A percentile compares a stretch with the other conserved stretches of the same genome.
These are phyloP conservation scores for Sclerospora graminicola DNA, from an alignment of 352 stramenopile species.

Conservation along the genomic window DNA sequence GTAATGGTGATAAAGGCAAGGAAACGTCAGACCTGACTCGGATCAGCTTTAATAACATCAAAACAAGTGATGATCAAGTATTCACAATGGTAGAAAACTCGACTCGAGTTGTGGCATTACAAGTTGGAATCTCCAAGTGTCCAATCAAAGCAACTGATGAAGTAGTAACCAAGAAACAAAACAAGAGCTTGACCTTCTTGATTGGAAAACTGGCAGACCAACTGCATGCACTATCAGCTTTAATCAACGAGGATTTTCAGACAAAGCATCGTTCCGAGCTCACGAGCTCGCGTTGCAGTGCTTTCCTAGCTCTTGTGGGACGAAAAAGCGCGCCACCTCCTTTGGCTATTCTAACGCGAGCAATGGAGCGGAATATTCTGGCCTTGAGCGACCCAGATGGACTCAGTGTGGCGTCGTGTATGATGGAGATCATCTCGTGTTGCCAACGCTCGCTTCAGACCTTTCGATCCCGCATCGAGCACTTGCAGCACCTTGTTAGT, in stretches of 20 bases:
- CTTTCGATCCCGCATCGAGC: conserved; percentile 22
- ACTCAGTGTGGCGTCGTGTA: conserved; percentile 50
- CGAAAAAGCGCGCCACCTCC: neutral
- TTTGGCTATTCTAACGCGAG: conserved; percentile 2
- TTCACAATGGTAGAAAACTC: conserved; percentile 23
- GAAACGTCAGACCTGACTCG: conserved; percentile 4
- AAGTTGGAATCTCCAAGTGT: neutral
- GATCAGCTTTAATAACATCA: conserved; percentile 14
- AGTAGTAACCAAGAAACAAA: conserved; percentile 7
- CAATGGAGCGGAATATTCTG: conserved; percentile 18
- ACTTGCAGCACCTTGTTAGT: conserved; percentile 25
- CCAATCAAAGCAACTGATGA: neutral
- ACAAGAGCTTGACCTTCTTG: conserved; percentile 17
- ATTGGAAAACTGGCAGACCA: conserved; percentile 8
- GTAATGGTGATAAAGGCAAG: neutral
- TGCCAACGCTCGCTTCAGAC: conserved; percentile 27
- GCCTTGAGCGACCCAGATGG: conserved; percentile 42
- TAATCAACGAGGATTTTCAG: conserved; percentile 14
- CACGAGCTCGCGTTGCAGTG: neutral
- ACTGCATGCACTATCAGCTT: conserved; percentile 4
- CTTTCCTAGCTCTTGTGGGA: conserved; percentile 8
- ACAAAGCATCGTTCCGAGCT: conserved; percentile 7
- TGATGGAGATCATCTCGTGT: conserved; percentile 43
- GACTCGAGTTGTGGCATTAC: conserved; percentile 17
- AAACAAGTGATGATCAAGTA: neutral